Evolutionary conservation across 2,329 filamentous ascomycete genomes (phyloP).

Genomic region (Exophiala phaeomuriformis): DNA sequence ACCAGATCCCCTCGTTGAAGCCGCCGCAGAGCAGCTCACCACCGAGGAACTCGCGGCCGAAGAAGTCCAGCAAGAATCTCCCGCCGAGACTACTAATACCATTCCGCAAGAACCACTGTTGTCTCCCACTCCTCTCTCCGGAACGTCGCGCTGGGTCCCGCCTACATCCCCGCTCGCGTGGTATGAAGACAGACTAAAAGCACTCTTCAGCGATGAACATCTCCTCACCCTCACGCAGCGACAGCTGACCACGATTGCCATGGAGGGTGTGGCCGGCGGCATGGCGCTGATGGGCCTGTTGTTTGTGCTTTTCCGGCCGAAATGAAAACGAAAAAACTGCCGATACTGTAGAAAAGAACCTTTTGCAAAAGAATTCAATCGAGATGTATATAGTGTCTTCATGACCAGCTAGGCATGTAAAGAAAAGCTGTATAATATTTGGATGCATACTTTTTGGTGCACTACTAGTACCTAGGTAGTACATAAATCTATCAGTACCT

Average conservation of each 20-base stretch:
- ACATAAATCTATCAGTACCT: too few relatives aligned
- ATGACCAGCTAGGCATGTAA: too few relatives aligned
- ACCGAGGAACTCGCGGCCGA: conserved; percentile 10
- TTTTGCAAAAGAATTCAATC: background rate
- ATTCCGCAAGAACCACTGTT: conserved; percentile 1
- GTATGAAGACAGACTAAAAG: conserved; percentile 47
- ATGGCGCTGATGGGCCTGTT: conserved; percentile 51
- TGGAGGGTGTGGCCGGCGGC: conserved; percentile 62
- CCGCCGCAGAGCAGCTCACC: conserved; percentile 12
- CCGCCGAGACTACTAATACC: background rate
- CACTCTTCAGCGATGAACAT: conserved; percentile 59
- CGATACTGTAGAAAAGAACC: background rate
- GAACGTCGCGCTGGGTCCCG: conserved; percentile 12
- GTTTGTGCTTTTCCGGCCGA: conserved; percentile 45
- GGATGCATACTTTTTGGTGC: too few relatives aligned
- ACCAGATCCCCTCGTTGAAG: conserved; percentile 12
- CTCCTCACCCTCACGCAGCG: conserved; percentile 56
- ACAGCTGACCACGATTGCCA: conserved; percentile 61
- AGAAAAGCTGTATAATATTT: too few relatives aligned
- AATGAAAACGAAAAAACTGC: too few relatives aligned
- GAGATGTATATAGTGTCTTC: background rate
- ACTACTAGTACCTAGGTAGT: too few relatives aligned
- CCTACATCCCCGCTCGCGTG: conserved; percentile 32
- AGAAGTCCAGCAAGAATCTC: conserved; percentile 1
- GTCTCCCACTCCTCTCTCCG: conserved; percentile 3